Evolutionary conservation across 2,329 filamentous ascomycete species (phyloP).

Genomic region (Apiospora kogelbergensis): DNA sequence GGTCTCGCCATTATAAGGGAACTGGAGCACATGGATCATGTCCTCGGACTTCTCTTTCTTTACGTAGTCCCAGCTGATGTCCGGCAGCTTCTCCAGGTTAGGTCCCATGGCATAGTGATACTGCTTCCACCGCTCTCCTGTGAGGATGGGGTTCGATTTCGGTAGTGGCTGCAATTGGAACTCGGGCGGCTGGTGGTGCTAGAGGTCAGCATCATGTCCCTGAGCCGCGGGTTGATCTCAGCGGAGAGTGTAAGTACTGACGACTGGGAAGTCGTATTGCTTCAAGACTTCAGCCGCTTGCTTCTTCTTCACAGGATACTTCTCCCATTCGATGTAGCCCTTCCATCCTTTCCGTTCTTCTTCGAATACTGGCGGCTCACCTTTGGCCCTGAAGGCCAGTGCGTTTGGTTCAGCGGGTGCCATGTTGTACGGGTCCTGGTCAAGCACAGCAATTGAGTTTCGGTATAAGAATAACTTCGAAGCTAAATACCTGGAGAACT

Average conservation of each 20-base stretch:
- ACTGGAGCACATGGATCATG: slow-evolving; percentile 62
- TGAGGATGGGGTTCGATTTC: slow-evolving; percentile 55
- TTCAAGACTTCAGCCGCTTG: slow-evolving; percentile 55
- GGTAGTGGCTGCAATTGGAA: slow-evolving; percentile 57
- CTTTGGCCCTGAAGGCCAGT: slow-evolving; percentile 6
- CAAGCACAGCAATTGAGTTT: neutral
- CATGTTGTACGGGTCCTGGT: neutral
- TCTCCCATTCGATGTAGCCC: slow-evolving; percentile 68
- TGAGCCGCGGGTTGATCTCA: neutral
- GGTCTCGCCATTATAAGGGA: slow-evolving; percentile 65
- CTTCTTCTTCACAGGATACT: slow-evolving; percentile 66
- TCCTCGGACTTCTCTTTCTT: slow-evolving; percentile 57
- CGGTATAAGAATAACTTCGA: neutral
- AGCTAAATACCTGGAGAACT: neutral
- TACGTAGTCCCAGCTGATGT: slow-evolving; percentile 58
- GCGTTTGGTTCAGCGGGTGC: slow-evolving; percentile 11
- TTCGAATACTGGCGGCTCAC: slow-evolving; percentile 6
- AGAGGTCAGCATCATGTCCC: neutral
- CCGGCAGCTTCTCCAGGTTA: slow-evolving; percentile 46
- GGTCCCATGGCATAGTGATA: slow-evolving; percentile 56
- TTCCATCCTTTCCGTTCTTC: slow-evolving; percentile 13
- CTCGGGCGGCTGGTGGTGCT: slow-evolving; percentile 43
- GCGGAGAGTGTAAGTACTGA: slow-evolving; percentile 13
- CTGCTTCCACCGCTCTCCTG: slow-evolving; percentile 56
- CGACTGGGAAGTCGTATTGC: slow-evolving; percentile 47